Percentiles rank a stretch among this genome's conserved stretches.
These are phyloP conservation scores for Trypanosoma vivax DNA, from an alignment of 208 protist genomes.

Conservation along the genomic window DNA sequence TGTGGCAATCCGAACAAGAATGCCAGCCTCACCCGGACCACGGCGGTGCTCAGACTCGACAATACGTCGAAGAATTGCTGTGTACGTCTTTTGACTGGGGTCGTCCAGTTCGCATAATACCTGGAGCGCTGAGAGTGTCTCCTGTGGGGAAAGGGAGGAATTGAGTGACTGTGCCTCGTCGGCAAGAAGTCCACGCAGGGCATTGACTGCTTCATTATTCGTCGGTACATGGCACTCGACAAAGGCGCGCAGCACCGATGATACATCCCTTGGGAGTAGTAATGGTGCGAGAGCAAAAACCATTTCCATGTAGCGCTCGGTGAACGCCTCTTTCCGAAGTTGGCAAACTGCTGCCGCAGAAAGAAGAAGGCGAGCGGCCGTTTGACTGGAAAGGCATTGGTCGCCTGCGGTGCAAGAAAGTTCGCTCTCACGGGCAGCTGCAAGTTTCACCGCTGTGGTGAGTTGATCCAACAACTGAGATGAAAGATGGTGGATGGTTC, in stretches of 20 bases:
- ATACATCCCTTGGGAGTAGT: conserved; percentile 22
- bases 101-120: conserved; percentile 15
- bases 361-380: conserved; percentile 33
- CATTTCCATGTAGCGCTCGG: conserved; percentile 31
- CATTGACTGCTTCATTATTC: conserved; percentile 2
- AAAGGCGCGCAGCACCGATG: conserved; percentile 12
- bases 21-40: conserved; percentile 18
- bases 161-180: conserved; percentile 5
- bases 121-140: conserved; percentile 15
- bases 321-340: conserved; percentile 33
- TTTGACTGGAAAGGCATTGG: conserved; percentile 8
- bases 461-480: conserved; percentile 27
- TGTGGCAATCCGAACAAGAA: conserved; percentile 21
- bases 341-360: conserved; percentile 39
- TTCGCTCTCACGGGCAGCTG: conserved; percentile 14
- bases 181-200: conserved; percentile 9
- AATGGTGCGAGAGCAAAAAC: conserved; percentile 28
- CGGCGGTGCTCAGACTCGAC: conserved; percentile 7
- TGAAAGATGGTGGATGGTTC: conserved; percentile 67
- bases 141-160: conserved; percentile 13
- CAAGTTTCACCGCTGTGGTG: conserved; percentile 14
- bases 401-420: conserved; percentile 1
- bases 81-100: conserved; percentile 1
- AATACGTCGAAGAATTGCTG: conserved; percentile 18
- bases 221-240: conserved; percentile 10